Base-by-base conservation (phyloP, 192 early-diverging fungal genomes). In the Entrophospora sp. region DNA sequence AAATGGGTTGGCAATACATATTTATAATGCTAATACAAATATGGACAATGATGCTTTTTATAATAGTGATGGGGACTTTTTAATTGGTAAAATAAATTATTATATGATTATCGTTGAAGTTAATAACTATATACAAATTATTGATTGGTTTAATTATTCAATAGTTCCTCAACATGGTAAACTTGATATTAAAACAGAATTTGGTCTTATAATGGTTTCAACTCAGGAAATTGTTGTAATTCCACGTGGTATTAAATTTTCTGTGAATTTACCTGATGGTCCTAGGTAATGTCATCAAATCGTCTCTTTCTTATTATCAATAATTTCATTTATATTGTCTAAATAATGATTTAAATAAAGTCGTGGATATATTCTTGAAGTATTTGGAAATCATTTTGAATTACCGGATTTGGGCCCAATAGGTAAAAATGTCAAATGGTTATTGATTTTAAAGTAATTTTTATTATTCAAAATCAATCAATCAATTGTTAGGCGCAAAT, bases 331-430 rank as follows among this genome's bases (percentile, higher is more conserved):
- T 18, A 51, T 3, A 52, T 4, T 32, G n/a, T n/a, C n/a, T n/a
- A n/a, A 25, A 51, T 13, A 3, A 10, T 43, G 8, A 6, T 32
- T 36, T 37, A 22, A n/a, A 37, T 57, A 14, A 28, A 22, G 75
- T 43, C 91, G 95, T 28, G 95, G 95, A 1, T 98, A 94, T 72
- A 79, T 96, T 57, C 80, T 89, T 56, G 95, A 98, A 69, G 86
- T 92, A 25, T 96, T 88, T 72, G 85, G 86, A 42, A 81, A 85
- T 25, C 91, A 91, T 73, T 98, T 91, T 85, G 87, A 93, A 74
- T 82, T 98, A 5, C 95, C 95, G 16, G 94, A 98, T 60, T 83
- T 95, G 0, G 95, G 95, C 0, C 93, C 94, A 16, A 98, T 98
- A 55, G 92, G 91, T 80, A 51, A 58, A 12, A 56, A 22, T n/a